Evolutionary conservation across 2,329 filamentous ascomycete species (phyloP).

Genomic region (Hymenoscyphus scutula): DNA sequence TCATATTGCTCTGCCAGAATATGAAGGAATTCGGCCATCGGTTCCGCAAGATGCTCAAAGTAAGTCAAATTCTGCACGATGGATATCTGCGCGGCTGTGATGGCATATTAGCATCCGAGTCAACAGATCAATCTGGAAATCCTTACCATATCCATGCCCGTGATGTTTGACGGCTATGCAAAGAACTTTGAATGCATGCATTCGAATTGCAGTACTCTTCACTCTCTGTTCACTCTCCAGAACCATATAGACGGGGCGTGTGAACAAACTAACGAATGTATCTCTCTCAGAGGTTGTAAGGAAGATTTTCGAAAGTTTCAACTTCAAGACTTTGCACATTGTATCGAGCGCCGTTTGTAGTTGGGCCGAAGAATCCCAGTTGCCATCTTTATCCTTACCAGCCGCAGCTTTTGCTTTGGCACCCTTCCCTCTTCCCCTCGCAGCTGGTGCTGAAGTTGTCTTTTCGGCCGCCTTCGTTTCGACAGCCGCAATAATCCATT

Average conservation of each 20-base stretch:
- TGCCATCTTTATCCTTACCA: conserved; percentile 59
- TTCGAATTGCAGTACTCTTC: conserved; percentile 84
- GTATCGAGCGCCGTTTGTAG: conserved; percentile 84
- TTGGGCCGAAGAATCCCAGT: conserved; percentile 87
- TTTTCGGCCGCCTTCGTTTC: conserved; percentile 94
- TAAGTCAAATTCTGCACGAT: conserved; percentile 98
- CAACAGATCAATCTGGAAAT: background rate
- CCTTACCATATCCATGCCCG: conserved; percentile 86
- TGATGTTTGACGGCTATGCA: conserved; percentile 98
- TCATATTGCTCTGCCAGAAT: conserved; percentile 97
- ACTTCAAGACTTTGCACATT: conserved; percentile 93
- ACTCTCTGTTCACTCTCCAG: conserved; percentile 91
- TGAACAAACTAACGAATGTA: conserved; percentile 89
- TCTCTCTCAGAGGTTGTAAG: conserved; percentile 94
- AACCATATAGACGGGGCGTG: conserved; percentile 87
- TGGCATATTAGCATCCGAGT: conserved; percentile 33
- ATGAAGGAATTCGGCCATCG: conserved; percentile 97
- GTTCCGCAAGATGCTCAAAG: conserved; percentile 97
- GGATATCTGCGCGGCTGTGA: conserved; percentile 84
- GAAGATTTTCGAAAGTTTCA: conserved; percentile 83
- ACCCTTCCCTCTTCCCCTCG: conserved; percentile 69
- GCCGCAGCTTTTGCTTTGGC: conserved; percentile 71
- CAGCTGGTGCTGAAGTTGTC: conserved; percentile 67
- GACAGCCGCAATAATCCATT: conserved; percentile 94
- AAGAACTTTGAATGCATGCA: conserved; percentile 96